Conservation (phyloP, 805 yeast species). For the Ogataea pilisensis region DNA sequence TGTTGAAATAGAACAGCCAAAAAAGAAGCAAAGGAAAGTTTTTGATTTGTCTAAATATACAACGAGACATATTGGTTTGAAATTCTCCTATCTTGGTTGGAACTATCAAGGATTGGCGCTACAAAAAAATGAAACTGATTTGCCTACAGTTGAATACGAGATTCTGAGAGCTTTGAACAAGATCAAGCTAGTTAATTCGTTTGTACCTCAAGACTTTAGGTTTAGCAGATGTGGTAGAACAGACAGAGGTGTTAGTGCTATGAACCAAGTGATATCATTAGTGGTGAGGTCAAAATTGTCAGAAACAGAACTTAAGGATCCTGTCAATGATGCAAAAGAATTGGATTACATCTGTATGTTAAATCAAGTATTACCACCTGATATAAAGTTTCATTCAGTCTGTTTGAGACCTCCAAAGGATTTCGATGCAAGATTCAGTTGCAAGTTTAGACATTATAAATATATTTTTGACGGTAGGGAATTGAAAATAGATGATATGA, state of each 20-base stretch:
- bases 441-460: constrained; percentile 79
- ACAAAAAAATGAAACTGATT: constrained; percentile 69
- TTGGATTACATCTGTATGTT: constrained; percentile 71
- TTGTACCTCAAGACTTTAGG: constrained; percentile 57
- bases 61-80: constrained; percentile 69
- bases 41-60: constrained; percentile 64
- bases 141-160: constrained; percentile 83
- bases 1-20: constrained; percentile 2
- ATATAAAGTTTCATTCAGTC: constrained; percentile 76
- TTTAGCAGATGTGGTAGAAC: constrained; percentile 95
- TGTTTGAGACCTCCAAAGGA: constrained; percentile 76
- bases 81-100: constrained; percentile 93
- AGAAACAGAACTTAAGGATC: constrained; percentile 55
- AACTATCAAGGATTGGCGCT: constrained; percentile 85
- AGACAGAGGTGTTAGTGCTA: constrained; percentile 94
- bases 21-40: constrained; percentile 32
- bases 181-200: constrained; percentile 59
- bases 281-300: constrained; percentile 66
- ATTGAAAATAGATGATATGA: constrained; percentile 66
- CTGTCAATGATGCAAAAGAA: constrained; percentile 59
- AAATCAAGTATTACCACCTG: constrained; percentile 75
- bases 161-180: constrained; percentile 67
- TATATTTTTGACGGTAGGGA: constrained; percentile 62
- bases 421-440: constrained; percentile 92
- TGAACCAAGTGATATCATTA: constrained; percentile 89